Evolutionary conservation across 2,329 filamentous ascomycete species (phyloP), one percentile per base, ranked within the genome.

Genomic region (Ophiostoma tasmaniense): DNA sequence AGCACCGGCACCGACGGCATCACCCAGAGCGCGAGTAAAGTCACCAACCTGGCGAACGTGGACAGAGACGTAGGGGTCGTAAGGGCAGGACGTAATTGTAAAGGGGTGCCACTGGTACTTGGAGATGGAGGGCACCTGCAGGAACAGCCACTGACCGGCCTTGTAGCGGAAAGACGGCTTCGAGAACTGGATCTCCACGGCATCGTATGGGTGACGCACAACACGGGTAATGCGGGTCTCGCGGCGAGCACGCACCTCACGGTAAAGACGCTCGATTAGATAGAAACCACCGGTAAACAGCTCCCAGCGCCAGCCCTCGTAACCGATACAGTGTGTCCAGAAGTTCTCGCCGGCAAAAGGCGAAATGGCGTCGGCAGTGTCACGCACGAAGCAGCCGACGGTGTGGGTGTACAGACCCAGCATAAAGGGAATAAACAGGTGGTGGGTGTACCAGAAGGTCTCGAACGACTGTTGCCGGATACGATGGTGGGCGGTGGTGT

Each of bases 401-500:
- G 95, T 94, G 79, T 99, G 95, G 14, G 94, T 98, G 80, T 98
- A 99, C 74, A 99, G 88, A 64, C 87, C 94, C 62, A 99, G 84
- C 76, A 98, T 81, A 79, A 99, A 99, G 1, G 95, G 94, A 71
- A 99, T 90, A 76, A 98, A 98, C n/a, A 99, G 86, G 76, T 99
- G 95, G 79, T 99, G 95, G 0, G 93, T 97, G 80, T 99, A 99
- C 95, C 95, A 99, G 78, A 99, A 99, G 0, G 94, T 96, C 81
- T 99, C 95, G 76, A 93, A 99, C 0, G 92, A 96, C 77, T 99
- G 95, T 77, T 98, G 94, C 68, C 95, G 90, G 73, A 99, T 98
- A 73, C 92, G 90, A 75, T 90, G 86, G 77, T 99, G 95, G 2
- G 95, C 90, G 0, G 93, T 97, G 1, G 95, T 99, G 81, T 96